Percentiles rank a stretch among this genome's conserved stretches.
These are phyloP conservation scores for Paecilomyces fulvus DNA, from an alignment of 2,329 filamentous ascomycete species.

Conservation along the genomic window DNA sequence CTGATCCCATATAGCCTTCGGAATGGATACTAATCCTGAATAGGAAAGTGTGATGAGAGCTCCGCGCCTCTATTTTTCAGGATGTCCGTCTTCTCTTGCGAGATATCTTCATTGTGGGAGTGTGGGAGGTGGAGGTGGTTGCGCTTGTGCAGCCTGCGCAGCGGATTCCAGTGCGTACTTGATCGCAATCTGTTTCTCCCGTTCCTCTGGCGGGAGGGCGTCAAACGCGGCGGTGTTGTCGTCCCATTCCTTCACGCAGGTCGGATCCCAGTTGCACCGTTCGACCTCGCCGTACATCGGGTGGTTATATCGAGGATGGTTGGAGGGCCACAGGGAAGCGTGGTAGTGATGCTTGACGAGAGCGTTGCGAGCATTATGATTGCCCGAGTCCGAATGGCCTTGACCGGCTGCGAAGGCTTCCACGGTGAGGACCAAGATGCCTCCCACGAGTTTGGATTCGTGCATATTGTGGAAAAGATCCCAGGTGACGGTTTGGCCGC, in stretches of 20 bases:
- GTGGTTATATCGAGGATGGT: conserved; percentile 58
- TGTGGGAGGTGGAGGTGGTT: too few relatives aligned
- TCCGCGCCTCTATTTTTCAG: neutral
- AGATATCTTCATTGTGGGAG: too few relatives aligned
- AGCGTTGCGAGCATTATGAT: conserved; percentile 57
- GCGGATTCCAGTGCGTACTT: conserved; percentile 17
- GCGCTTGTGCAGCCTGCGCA: neutral
- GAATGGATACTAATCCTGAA: neutral
- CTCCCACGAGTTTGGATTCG: conserved; percentile 57
- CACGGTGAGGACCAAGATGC: conserved; percentile 59
- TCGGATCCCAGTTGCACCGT: conserved; percentile 59
- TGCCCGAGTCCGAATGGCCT: conserved; percentile 64
- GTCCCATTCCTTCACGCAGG: conserved; percentile 60
- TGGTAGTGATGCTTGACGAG: conserved; percentile 69
- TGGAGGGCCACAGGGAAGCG: conserved; percentile 61
- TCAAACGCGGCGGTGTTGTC: conserved; percentile 54
- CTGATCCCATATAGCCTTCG: neutral
- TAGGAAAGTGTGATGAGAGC: neutral
- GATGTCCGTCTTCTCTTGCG: too few relatives aligned
- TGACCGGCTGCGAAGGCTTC: conserved; percentile 66
- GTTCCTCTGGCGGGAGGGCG: conserved; percentile 50
- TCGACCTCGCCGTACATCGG: conserved; percentile 64
- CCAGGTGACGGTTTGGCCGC: conserved; percentile 48
- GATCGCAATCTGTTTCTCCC: conserved; percentile 41
- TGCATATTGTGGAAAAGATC: conserved; percentile 56